Conservation (phyloP, 2,329 filamentous ascomycete species). For the Scedosporium boydii region DNA sequence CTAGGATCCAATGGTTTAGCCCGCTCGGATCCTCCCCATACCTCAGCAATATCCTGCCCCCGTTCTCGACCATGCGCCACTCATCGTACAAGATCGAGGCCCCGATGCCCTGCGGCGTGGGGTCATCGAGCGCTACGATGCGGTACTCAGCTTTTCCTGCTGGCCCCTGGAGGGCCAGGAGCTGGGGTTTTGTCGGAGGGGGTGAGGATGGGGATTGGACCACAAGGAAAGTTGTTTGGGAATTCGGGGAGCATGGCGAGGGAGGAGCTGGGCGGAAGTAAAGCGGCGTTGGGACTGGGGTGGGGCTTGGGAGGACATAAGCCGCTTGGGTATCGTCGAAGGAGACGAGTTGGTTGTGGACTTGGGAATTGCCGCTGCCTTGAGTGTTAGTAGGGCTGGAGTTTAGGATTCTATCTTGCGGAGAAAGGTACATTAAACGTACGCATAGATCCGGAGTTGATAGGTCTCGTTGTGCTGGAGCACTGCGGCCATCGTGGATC, state of each 20-base stretch:
- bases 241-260: not conserved
- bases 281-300: not conserved
- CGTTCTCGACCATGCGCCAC: not conserved
- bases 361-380: not conserved
- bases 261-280: not conserved
- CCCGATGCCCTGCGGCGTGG: not conserved
- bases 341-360: not conserved
- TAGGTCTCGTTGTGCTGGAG: not conserved
- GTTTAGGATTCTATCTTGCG: not conserved
- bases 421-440: not conserved
- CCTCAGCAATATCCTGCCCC: not conserved
- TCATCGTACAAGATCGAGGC: not conserved
- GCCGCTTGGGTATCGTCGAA: not conserved
- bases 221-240: not conserved
- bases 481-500: slow-evolving; percentile 10
- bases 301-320: not conserved
- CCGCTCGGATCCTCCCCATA: not conserved
- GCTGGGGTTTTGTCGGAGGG: not conserved
- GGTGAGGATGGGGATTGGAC: not conserved
- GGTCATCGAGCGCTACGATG: not conserved
- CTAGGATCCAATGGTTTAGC: not conserved
- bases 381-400: not conserved
- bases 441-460: slow-evolving; percentile 1
- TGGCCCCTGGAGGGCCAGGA: not conserved
- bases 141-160: not conserved